A percentile compares a stretch with the other conserved stretches of the same genome.
These are phyloP conservation scores for Colletotrichum sp. DNA, from an alignment of 2,329 filamentous ascomycete genomes.

Conservation along the genomic window DNA sequence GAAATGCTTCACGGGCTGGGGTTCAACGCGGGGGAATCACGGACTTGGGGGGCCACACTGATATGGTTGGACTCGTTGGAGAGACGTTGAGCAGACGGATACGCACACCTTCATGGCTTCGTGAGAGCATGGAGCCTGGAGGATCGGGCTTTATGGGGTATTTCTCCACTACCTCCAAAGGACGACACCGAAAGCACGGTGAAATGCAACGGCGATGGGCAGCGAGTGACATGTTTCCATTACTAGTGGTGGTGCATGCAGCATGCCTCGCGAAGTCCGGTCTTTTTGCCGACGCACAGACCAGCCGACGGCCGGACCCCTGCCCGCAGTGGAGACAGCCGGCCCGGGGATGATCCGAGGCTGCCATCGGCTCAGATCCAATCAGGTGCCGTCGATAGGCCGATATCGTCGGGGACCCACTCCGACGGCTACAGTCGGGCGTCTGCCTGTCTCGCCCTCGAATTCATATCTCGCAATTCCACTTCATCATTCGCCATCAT, in stretches of 20 bases:
- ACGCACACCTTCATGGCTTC: not conserved
- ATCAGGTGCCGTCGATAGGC: not conserved
- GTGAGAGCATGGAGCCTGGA: not conserved
- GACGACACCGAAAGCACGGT: not conserved
- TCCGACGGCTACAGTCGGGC: constrained; percentile 3
- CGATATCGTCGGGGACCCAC: constrained; percentile 8
- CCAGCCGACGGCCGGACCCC: not conserved
- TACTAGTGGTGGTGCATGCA: not conserved
- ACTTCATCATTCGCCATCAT: not conserved
- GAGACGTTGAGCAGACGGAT: not conserved
- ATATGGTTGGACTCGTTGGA: not conserved
- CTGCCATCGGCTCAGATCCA: fast-evolving
- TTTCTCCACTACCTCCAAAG: not conserved
- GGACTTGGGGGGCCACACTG: not conserved
- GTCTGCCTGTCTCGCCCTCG: not conserved
- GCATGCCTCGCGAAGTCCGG: not conserved
- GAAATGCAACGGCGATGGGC: not conserved
- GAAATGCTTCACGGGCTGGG: not conserved
- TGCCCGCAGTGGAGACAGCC: not conserved
- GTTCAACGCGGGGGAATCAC: constrained; percentile 5
- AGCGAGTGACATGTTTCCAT: not conserved
- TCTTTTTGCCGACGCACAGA: not conserved
- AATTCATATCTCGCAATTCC: not conserved
- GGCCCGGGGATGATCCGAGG: not conserved
- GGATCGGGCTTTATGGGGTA: not conserved